These are phyloP conservation scores for Talaromyces wortmannii DNA, from an alignment of 495 filamentous ascomycete species.

Conservation along the genomic window DNA sequence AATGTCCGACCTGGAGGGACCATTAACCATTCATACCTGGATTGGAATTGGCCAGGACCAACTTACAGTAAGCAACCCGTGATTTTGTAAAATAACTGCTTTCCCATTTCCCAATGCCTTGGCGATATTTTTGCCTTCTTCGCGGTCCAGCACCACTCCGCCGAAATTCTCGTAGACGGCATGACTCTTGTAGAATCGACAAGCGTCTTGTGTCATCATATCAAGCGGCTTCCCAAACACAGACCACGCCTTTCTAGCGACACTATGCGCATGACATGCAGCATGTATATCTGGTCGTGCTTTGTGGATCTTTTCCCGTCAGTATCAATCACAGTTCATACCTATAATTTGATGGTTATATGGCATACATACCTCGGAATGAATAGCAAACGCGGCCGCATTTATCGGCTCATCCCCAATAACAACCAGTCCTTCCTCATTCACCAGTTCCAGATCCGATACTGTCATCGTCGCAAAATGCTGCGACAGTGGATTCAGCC, in stretches of 20 bases:
- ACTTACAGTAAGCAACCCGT: constrained; percentile 46
- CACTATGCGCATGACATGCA: constrained; percentile 15
- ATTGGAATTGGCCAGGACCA: constrained; percentile 24
- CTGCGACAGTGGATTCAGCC: constrained; percentile 42
- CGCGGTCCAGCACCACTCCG: constrained; percentile 62
- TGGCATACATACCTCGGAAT: constrained; percentile 8
- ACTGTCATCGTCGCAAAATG: constrained; percentile 11
- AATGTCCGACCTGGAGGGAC: constrained; percentile 32
- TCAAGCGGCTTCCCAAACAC: constrained; percentile 11
- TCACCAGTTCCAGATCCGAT: constrained; percentile 15
- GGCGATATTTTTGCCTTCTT: constrained; percentile 65
- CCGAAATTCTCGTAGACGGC: constrained; percentile 59
- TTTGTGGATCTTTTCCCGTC: not conserved
- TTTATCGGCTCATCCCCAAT: constrained; percentile 37
- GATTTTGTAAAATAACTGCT: constrained; percentile 65
- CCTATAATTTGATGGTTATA: no score
- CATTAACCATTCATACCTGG: constrained; percentile 22
- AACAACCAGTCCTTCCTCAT: constrained; percentile 23
- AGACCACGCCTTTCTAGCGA: constrained; percentile 9
- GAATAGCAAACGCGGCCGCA: constrained; percentile 51
- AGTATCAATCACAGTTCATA: not conserved
- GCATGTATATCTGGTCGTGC: constrained; percentile 17
- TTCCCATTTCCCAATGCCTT: constrained; percentile 57
- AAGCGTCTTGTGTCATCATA: constrained; percentile 28
- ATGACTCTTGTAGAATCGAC: constrained; percentile 49